Base-by-base conservation (phyloP, 805 yeast species). In the Pichia paraexigua region DNA sequence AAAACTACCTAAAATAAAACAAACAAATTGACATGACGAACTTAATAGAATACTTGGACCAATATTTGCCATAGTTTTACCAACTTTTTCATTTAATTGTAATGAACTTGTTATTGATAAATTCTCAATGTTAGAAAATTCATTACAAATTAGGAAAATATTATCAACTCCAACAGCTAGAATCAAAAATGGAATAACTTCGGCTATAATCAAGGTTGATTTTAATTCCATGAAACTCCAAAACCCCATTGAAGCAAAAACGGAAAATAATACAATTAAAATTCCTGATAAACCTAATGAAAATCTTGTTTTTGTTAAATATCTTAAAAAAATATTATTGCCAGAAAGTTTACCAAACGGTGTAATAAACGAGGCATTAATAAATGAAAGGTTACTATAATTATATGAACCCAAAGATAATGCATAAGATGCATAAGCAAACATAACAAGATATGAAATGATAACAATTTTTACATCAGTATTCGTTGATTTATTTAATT, bases 101-200 rank as follows among this genome's bases (percentile, higher is more conserved):
- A 54, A 25, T 47, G 78, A 75, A 46, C 68, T 70, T 42, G 60
- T 57, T 41, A 56, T 53, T 32, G 60, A 56, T 2, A 74, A 57
- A 13, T 69, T 74, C 45, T 77, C 77, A 28, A 82, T 76, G 20
- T 74, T 68, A 43, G 82, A 78, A 46, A 87, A 71, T 61, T 90
- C 96, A 63, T 91, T 91, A 1, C 89, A 84, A 21, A 92, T 79
- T 57, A 92, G 71, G 62, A 91, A 94, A 25, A 92, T 87, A 64
- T 92, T 92, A 68, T 92, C 99, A 27, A 92, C 58, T n/a, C 99
- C 99, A 51, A 92, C 83, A 0, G 99, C 99, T 52, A 92, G 73
- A 15, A 92, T 86, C 60, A 92, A 71, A 63, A 92, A 92, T 11
- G 98, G 98, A 35, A 92, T 92, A 7, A 92, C 99, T 65, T 94